Conservation (phyloP, 1,284 basidiomycete genomes). For the Waitea zeae region DNA sequence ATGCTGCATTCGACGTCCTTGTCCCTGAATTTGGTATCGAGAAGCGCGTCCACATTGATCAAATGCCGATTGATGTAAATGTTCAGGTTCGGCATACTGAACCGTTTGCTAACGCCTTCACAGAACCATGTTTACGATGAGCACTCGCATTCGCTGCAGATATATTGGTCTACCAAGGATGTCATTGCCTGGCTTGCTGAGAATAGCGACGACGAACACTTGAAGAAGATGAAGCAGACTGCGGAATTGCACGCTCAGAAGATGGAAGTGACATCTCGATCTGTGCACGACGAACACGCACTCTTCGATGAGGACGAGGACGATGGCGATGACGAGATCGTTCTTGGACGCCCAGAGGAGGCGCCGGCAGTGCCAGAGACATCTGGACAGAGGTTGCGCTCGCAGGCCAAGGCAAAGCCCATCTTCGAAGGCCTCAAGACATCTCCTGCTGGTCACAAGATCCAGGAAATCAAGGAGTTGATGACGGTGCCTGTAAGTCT, state of each 20-base stretch:
- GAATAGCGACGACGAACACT: conserved; percentile 84
- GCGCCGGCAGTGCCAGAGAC: conserved; percentile 27
- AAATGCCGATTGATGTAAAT: conserved; percentile 90
- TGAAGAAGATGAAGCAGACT: conserved; percentile 82
- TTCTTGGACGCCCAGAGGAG: conserved; percentile 45
- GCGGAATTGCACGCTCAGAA: conserved; percentile 71
- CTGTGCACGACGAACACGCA: conserved; percentile 71
- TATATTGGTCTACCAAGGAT: conserved; percentile 84
- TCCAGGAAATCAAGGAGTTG: conserved; percentile 84
- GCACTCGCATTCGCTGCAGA: conserved; percentile 74
- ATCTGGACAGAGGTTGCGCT: conserved; percentile 62
- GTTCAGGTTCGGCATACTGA: neutral
- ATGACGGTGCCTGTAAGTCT: conserved; percentile 77
- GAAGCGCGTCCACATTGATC: conserved; percentile 96
- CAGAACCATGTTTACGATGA: conserved; percentile 92
- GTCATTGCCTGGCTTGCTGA: conserved; percentile 91
- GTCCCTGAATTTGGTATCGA: conserved; percentile 93
- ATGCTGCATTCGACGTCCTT: conserved; percentile 91
- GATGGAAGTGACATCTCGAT: conserved; percentile 72
- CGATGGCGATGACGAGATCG: conserved; percentile 60
- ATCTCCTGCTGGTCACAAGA: conserved; percentile 64
- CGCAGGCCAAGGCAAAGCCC: conserved; percentile 53
- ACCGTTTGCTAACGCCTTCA: conserved; percentile 6
- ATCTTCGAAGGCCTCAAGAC: conserved; percentile 68
- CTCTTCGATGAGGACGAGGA: conserved; percentile 84